phyloP scores from a whole-genome alignment of 73 alveolate species.

The Diophrys appendiculata region DNA sequence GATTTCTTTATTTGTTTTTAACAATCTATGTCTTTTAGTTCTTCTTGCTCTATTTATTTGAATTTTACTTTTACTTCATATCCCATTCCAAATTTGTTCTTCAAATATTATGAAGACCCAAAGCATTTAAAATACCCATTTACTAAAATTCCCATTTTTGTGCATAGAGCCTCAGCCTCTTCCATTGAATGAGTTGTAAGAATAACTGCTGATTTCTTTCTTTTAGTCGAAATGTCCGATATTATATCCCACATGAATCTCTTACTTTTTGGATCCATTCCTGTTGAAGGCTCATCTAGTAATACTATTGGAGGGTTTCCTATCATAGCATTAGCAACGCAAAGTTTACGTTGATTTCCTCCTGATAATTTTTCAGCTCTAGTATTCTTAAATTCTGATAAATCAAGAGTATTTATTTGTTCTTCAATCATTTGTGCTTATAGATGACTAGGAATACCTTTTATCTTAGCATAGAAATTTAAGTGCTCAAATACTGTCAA shows the following conservation, averaged over 20 bases:
- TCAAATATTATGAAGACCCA: slow-evolving; percentile 82
- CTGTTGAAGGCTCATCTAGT: slow-evolving; percentile 98
- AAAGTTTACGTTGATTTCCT: slow-evolving; percentile 97
- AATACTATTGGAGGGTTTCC: slow-evolving; percentile 99
- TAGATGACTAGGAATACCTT: slow-evolving; percentile 83
- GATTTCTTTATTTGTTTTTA: no score
- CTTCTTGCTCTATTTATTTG: slow-evolving; percentile 42
- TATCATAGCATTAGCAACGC: slow-evolving; percentile 98
- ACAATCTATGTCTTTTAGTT: slow-evolving; percentile 21
- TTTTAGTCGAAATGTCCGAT: slow-evolving; percentile 87
- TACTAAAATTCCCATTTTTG: slow-evolving; percentile 88
- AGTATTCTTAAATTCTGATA: slow-evolving; percentile 75
- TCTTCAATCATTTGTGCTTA: slow-evolving; percentile 71
- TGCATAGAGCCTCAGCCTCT: slow-evolving; percentile 90
- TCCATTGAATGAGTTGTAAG: slow-evolving; percentile 92
- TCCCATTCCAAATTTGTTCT: slow-evolving; percentile 89
- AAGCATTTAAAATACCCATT: slow-evolving; percentile 80
- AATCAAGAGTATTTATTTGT: slow-evolving; percentile 86
- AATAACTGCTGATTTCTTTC: slow-evolving; percentile 83
- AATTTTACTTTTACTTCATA: slow-evolving; percentile 78
- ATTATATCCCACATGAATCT: slow-evolving; percentile 98
- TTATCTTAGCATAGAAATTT: slow-evolving; percentile 90
- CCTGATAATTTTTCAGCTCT: slow-evolving; percentile 93
- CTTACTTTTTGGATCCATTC: slow-evolving; percentile 99
- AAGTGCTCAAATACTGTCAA: slow-evolving; percentile 95